Percentiles rank a stretch among this genome's conserved stretches.
Conservation (phyloP, 768 basidiomycete species). For the Pholiota conissans region DNA sequence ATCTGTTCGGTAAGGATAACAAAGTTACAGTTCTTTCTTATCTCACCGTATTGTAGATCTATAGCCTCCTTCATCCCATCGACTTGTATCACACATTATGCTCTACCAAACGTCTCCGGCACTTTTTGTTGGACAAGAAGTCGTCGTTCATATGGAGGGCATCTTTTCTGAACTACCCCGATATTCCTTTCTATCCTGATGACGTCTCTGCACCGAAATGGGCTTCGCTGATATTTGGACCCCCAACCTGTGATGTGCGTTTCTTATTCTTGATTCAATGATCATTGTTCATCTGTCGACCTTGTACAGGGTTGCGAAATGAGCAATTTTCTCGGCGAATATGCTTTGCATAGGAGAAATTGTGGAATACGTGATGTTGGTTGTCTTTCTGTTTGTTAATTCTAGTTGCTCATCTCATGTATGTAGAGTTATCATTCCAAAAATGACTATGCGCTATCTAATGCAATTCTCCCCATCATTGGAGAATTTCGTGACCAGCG, state of each 20-base stretch:
- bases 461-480: too few relatives aligned
- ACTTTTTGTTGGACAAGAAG: constrained; percentile 23
- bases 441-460: too few relatives aligned
- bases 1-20: background rate
- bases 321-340: background rate
- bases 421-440: too few relatives aligned
- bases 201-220: constrained; percentile 23
- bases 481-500: too few relatives aligned
- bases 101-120: constrained; percentile 25
- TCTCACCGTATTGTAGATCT: constrained; percentile 15
- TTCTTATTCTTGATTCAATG: too few relatives aligned
- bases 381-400: too few relatives aligned
- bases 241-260: constrained; percentile 23
- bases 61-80: constrained; percentile 30
- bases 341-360: background rate
- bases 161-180: constrained; percentile 13
- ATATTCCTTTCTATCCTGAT: constrained; percentile 21
- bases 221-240: constrained; percentile 25
- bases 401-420: too few relatives aligned
- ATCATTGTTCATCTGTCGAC: background rate
- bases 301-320: background rate
- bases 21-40: too few relatives aligned
- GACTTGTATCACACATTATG: constrained; percentile 33
- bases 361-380: background rate
- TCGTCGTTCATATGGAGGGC: constrained; percentile 24